Conservation (phyloP, 2,329 filamentous ascomycete genomes). For the Fusarium decemcellulare region DNA sequence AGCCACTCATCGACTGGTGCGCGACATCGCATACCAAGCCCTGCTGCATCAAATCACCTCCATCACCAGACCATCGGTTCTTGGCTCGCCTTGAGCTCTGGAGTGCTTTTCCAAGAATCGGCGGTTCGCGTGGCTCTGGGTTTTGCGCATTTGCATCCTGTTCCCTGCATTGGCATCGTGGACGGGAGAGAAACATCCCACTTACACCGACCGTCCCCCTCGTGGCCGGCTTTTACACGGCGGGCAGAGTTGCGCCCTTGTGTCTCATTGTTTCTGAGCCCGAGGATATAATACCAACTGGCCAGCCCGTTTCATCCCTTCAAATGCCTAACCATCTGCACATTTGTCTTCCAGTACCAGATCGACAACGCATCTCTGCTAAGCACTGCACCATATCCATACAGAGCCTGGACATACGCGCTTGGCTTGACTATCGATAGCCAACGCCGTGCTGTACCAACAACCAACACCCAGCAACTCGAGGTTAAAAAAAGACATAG, state of each 20-base stretch:
- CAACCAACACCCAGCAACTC: slow-evolving; percentile 4
- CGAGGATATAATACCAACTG: slow-evolving; percentile 21
- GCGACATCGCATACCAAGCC: slow-evolving; percentile 29
- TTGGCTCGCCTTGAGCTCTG: slow-evolving; percentile 36
- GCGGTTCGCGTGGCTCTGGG: slow-evolving; percentile 24
- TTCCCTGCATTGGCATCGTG: slow-evolving; percentile 18
- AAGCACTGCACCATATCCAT: not conserved
- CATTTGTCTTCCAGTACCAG: slow-evolving; percentile 9
- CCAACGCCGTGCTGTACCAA: slow-evolving; percentile 3
- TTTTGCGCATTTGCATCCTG: slow-evolving; percentile 17
- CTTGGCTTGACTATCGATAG: slow-evolving; percentile 1
- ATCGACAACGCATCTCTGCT: slow-evolving; percentile 12
- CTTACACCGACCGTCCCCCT: slow-evolving; percentile 31
- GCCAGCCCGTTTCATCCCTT: slow-evolving; percentile 17
- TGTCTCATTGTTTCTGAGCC: slow-evolving; percentile 4
- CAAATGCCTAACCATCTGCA: slow-evolving; percentile 2
- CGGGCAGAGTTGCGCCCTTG: not conserved
- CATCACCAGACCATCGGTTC: slow-evolving; percentile 45
- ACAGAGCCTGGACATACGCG: slow-evolving; percentile 13
- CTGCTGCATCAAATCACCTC: slow-evolving; percentile 40
- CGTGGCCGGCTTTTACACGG: slow-evolving; percentile 15
- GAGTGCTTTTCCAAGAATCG: slow-evolving; percentile 18
- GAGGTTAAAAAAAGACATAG: slow-evolving; percentile 18
- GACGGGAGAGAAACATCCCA: slow-evolving; percentile 34
- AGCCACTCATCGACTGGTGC: slow-evolving; percentile 39